These are phyloP conservation scores for Peribolospora baueri DNA, from an alignment of 768 basidiomycete species.

Conservation along the genomic window DNA sequence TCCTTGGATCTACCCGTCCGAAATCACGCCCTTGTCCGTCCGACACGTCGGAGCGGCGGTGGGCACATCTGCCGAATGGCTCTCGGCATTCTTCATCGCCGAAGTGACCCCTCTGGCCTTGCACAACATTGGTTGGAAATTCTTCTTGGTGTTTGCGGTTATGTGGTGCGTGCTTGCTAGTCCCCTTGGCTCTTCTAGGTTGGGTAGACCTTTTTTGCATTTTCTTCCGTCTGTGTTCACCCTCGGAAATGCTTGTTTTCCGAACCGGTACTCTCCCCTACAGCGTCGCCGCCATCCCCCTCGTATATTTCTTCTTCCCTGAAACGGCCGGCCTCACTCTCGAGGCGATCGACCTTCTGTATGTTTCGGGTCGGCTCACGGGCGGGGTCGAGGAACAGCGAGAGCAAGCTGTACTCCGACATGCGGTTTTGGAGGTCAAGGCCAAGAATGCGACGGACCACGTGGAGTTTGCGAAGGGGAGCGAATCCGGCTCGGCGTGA, in stretches of 20 bases:
- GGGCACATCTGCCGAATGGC: not conserved
- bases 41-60: not conserved
- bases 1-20: not conserved
- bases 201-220: no score
- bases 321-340: not conserved
- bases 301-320: not conserved
- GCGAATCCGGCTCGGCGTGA: not conserved
- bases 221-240: no score
- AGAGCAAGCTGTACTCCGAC: not conserved
- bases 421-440: not conserved
- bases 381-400: not conserved
- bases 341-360: not conserved
- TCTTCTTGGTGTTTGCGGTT: not conserved
- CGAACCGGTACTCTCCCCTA: not conserved
- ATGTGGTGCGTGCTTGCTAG: not conserved
- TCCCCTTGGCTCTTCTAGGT: no score
- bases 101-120: not conserved
- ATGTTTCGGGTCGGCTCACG: not conserved
- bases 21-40: not conserved
- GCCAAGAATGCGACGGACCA: not conserved
- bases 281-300: not conserved
- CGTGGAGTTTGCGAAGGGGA: not conserved
- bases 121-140: not conserved
- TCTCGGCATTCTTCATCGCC: not conserved
- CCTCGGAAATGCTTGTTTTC: no score